Conservation (phyloP, 768 basidiomycete species). For the Boletus barrowsii region DNA sequence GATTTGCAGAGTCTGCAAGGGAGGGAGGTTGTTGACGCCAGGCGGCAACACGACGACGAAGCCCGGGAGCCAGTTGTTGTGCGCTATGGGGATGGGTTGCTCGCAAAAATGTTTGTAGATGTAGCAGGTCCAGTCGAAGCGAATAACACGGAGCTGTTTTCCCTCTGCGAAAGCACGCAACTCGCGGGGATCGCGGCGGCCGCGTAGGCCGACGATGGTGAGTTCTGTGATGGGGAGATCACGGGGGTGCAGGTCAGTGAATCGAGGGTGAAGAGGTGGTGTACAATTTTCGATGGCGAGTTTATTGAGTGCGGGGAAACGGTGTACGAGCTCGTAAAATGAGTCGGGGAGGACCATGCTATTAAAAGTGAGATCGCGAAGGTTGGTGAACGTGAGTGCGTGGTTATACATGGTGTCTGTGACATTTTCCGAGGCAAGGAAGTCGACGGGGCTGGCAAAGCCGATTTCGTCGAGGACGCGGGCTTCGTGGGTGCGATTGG, state of each 20-base stretch:
- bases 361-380: slow-evolving; percentile 37
- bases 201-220: slow-evolving; percentile 37
- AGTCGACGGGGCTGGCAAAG: slow-evolving; percentile 17
- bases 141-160: slow-evolving; percentile 37
- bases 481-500: slow-evolving; percentile 21
- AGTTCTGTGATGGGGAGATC: slow-evolving; percentile 43
- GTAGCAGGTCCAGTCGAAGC: slow-evolving; percentile 42
- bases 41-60: slow-evolving; percentile 8
- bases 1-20: slow-evolving; percentile 11
- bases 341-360: slow-evolving; percentile 36
- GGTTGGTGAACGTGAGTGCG: slow-evolving; percentile 28
- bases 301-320: slow-evolving; percentile 35
- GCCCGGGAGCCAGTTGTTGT: slow-evolving; percentile 15
- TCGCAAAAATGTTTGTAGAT: slow-evolving; percentile 32
- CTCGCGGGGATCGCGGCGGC: slow-evolving; percentile 23
- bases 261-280: slow-evolving; percentile 16
- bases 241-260: slow-evolving; percentile 26
- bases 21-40: slow-evolving; percentile 2
- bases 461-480: slow-evolving; percentile 25
- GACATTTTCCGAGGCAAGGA: slow-evolving; percentile 19
- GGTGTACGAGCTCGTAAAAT: slow-evolving; percentile 36
- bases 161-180: slow-evolving; percentile 36
- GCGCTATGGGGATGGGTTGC: not conserved
- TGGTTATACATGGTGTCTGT: slow-evolving; percentile 21
- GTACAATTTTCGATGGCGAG: slow-evolving; percentile 44